Base-by-base conservation (phyloP, 495 filamentous ascomycete species). In the Polyplosphaeria fusca region DNA sequence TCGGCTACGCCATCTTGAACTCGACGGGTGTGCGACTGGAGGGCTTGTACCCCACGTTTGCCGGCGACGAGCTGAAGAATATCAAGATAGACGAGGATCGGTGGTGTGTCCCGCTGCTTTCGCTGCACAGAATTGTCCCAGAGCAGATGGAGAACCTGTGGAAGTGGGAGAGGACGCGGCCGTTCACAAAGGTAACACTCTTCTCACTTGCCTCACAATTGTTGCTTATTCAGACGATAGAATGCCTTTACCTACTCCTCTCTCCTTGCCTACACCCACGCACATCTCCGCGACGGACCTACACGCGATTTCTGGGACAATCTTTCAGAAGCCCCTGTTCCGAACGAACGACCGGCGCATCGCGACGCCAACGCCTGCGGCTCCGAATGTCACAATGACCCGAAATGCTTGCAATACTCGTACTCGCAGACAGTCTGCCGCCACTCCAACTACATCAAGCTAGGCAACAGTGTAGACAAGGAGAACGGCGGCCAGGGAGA, bases 231-330 rank as follows among this genome's bases (percentile, higher is more conserved):
- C 23, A 35, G 11, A 12, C 18, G 14, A 2, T 23, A 61, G 57
- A 60, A 61, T 56, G 47, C 62, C 26, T 57, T 65, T 38, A 41
- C 58, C 37, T 53, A 61, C 57, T 57, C 57, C 30, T 39, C 45
- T 41, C 47, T 65, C 57, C 57, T 61, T 22, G 40, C 62, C 47
- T 61, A 61, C 56, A 65, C 52, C 19, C 51, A 61, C 52, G 30
- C 47, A 24, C 52, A 61, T 47, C 57, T 61, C 40, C 27, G 28
- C 14, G 35, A 58, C 5, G 24, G 20, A 12, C 30, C 42, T 23
- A 13, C 40, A n/a, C 52, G 30, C 32, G 47, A 57, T 18, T 53
- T 26, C 24, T 60, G 57, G 56, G 52, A 65, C 35, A 56, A 65
- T 22, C 28, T 52, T 42, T 58, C 47, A 24, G 30, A 47, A 20